Conservation (phyloP, 1,284 basidiomycete genomes). For the Dichomitus squalens region DNA sequence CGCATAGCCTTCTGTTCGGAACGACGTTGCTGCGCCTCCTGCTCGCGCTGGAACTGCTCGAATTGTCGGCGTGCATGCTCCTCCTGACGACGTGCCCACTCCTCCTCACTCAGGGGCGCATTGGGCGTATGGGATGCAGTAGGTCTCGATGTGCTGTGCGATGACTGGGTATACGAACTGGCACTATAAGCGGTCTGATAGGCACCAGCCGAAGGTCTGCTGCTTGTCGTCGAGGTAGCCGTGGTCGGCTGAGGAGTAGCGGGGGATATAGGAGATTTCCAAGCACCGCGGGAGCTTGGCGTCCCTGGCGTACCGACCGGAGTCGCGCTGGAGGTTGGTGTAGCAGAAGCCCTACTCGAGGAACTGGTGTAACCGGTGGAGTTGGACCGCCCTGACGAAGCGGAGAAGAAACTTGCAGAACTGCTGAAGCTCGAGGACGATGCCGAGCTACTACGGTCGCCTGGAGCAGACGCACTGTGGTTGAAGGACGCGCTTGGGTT, state of each 20-base stretch:
- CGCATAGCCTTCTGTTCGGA: slow-evolving; percentile 45
- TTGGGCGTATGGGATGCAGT: slow-evolving; percentile 12
- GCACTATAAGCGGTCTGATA: slow-evolving; percentile 17
- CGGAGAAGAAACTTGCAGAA: slow-evolving; percentile 21
- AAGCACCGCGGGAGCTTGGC: slow-evolving; percentile 18
- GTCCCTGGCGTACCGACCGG: slow-evolving; percentile 21
- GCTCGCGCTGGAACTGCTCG: slow-evolving; percentile 60
- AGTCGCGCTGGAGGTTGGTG: slow-evolving; percentile 24
- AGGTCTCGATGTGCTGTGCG: slow-evolving; percentile 7
- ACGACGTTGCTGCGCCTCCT: slow-evolving; percentile 45
- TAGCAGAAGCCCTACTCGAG: slow-evolving; percentile 29
- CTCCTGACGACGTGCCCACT: slow-evolving; percentile 58
- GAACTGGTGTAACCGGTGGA: slow-evolving; percentile 28
- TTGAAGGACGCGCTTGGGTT: slow-evolving; percentile 27
- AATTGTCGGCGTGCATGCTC: slow-evolving; percentile 57
- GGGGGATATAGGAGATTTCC: slow-evolving; percentile 22
- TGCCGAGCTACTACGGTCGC: slow-evolving; percentile 32
- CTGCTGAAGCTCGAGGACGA: slow-evolving; percentile 33
- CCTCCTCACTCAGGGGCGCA: slow-evolving; percentile 40
- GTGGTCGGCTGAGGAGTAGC: slow-evolving; percentile 24
- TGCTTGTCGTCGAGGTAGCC: slow-evolving; percentile 22
- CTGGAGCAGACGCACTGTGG: no score
- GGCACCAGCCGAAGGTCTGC: slow-evolving; percentile 19
- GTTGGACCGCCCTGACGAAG: slow-evolving; percentile 26
- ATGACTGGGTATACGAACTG: slow-evolving; percentile 7